These are phyloP conservation scores for Sherardia arvensis DNA, from an alignment of 257 asterid species.

Conservation along the genomic window DNA sequence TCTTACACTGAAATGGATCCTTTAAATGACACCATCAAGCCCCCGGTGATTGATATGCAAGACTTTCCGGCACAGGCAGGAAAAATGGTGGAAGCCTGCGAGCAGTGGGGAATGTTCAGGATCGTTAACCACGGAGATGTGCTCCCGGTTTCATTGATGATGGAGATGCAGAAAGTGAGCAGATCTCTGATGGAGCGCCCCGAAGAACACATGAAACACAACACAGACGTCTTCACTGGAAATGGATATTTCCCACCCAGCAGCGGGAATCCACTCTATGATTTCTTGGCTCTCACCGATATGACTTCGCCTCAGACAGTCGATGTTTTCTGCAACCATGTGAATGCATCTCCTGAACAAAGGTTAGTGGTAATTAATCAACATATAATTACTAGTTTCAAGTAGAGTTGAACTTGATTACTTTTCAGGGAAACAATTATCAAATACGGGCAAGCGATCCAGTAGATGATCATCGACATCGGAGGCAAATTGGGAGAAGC, in stretches of 20 bases:
- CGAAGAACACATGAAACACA: conserved; percentile 34
- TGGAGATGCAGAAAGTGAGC: conserved; percentile 39
- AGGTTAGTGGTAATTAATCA: no score
- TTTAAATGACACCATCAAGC: background rate
- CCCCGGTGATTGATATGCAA: conserved; percentile 36
- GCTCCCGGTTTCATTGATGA: conserved; percentile 32
- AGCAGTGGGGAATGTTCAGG: conserved; percentile 40
- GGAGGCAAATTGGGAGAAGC: no score
- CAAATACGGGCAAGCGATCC: no score
- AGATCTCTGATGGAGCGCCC: conserved; percentile 47
- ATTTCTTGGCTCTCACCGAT: conserved; percentile 59
- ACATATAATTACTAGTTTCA: no score
- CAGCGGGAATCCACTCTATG: conserved; percentile 44
- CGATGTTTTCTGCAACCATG: conserved; percentile 33
- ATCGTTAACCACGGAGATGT: conserved; percentile 17
- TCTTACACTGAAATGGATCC: background rate
- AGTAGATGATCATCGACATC: no score
- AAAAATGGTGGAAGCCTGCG: conserved; percentile 25
- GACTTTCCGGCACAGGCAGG: conserved; percentile 24
- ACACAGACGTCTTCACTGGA: conserved; percentile 35
- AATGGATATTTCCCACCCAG: conserved; percentile 62
- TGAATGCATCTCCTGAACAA: conserved; percentile 41
- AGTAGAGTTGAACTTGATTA: no score
- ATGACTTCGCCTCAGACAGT: conserved; percentile 31
- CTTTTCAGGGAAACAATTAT: no score